Base-by-base conservation (phyloP, 306 rosid genomes). In the Glycine soja region DNA sequence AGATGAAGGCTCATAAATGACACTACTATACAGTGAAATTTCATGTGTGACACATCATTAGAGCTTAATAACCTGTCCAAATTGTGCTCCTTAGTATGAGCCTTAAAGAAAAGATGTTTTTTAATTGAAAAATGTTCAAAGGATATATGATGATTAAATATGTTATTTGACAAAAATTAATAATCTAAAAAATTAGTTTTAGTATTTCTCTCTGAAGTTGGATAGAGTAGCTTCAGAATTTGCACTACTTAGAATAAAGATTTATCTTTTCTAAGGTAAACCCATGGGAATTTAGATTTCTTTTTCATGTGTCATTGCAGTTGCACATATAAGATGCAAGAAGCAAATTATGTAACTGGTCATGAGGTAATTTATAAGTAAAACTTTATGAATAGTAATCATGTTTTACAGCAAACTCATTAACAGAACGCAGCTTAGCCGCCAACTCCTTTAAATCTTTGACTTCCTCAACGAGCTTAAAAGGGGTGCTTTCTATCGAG, bases 361-460 rank as follows among this genome's bases (percentile, higher is more conserved):
- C 24, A 38, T 64, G 78, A 75, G n/a, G 3, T 70, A 82, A 47
- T n/a, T 82, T 66, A 3, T 62, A 10, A 34, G 46, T 36, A 56
- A 54, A 76, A 69, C 2, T 10, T 57, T 56, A 64, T 12, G 50
- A 57, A 71, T 32, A 24, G 61, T 34, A 9, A 16, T 74, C 47
- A 53, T 67, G 70, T 18, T 48, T 84, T 89, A 95, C 99, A 90
- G 97, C 97, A 87, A 95, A 93, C 85, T 95, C 99, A 69, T 85
- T 68, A 34, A 87, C 98, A 70, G 88, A 80, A 2, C 87, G 89
- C 85, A 95, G 85, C 87, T 89, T 95, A 72, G 92, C 85, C 50
- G 92, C 98, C 90, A 95, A 70, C 79, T 91, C 90, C 69, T 93
- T 91, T 86, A 95, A 83, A 86, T 88, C 93, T 72, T 87, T 93